These are phyloP conservation scores for Russula ochroleuca DNA, from an alignment of 768 basidiomycete species.

Conservation along the genomic window DNA sequence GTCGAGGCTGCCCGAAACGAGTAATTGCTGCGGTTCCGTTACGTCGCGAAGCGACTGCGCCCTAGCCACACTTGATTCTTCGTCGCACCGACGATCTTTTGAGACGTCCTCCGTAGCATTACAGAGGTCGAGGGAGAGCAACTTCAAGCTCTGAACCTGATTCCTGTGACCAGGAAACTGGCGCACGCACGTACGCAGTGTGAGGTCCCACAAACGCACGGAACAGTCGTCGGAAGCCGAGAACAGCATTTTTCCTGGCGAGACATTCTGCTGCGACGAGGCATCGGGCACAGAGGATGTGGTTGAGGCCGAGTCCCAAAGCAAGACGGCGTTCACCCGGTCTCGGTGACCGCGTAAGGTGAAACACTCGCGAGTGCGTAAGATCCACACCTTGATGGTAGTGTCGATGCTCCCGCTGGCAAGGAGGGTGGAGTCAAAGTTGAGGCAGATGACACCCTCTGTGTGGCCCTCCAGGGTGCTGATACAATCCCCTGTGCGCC, in stretches of 20 bases:
- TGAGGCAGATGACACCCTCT: constrained; percentile 85
- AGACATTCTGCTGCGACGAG: constrained; percentile 51
- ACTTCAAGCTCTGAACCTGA: constrained; percentile 87
- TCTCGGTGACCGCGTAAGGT: constrained; percentile 88
- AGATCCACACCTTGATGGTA: constrained; percentile 95
- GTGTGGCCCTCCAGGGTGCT: constrained; percentile 86
- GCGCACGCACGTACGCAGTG: constrained; percentile 69
- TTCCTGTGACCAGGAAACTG: constrained; percentile 88
- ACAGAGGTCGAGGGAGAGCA: constrained; percentile 57
- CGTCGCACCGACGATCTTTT: constrained; percentile 1
- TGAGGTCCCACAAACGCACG: constrained; percentile 93
- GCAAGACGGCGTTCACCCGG: constrained; percentile 92
- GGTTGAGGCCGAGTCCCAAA: constrained; percentile 69
- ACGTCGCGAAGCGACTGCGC: constrained; percentile 8
- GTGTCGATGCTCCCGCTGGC: constrained; percentile 91
- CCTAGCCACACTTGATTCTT: neutral
- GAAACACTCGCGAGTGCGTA: constrained; percentile 86
- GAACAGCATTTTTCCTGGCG: constrained; percentile 92
- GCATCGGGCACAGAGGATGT: constrained; percentile 31
- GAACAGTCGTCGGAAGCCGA: constrained; percentile 94
- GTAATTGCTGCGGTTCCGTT: constrained; percentile 47
- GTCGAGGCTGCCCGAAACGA: constrained; percentile 88
- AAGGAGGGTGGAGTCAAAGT: constrained; percentile 87
- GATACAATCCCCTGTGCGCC: constrained; percentile 85
- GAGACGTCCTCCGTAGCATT: neutral